Evolutionary conservation across 768 basidiomycete species (phyloP), one percentile per base, ranked within the genome.

Genomic region (Auricularia cornea): DNA sequence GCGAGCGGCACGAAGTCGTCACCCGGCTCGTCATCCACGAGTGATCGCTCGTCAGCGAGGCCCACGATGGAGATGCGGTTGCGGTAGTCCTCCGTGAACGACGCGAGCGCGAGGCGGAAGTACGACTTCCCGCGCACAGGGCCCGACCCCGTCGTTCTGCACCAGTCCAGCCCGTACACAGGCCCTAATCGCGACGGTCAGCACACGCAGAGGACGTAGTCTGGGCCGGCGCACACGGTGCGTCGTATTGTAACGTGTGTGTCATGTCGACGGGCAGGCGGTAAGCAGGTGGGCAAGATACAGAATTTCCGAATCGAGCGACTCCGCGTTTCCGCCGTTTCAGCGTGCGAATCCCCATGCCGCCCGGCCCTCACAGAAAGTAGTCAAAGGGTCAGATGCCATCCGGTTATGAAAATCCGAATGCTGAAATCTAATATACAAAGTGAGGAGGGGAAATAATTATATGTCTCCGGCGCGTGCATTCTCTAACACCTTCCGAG

Each of bases 1-100:
- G 92, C 93, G 26, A 95, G 82, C 4, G 88, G 88, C 44, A 88
- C 85, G 72, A 96, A 97, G 76, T 95, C 91, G 10, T 89, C 83
- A 56, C 59, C 59, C 28, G 30, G 56, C 28, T 60, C 59, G 67
- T 92, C 90, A 68, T 92, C 90, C 3, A 90, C 88, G 14, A 94
- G 81, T n/a, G 91, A 88, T 30, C 89, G 85, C 69, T 95, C 93
- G 68, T 93, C 92, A 69, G 89, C 87, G 63, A 91, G 80, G 2
- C 89, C 89, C 30, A 89, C 79, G 70, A 93, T 80, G 29, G 89
- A 89, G 65, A 92, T 88, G 60, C 86, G 83, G 73, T 93, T 94
- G 68, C 86, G 83, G 73, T 82, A 90, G 72, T 92, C 89, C 70
- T 95, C 91, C 60, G 84, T 81, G 74, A 92, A 88, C 2, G 96